A percentile compares a stretch with the other conserved stretches of the same genome.
These are phyloP conservation scores for Musa beccarii DNA, from an alignment of 176 grass and related monocot species.

Conservation along the genomic window DNA sequence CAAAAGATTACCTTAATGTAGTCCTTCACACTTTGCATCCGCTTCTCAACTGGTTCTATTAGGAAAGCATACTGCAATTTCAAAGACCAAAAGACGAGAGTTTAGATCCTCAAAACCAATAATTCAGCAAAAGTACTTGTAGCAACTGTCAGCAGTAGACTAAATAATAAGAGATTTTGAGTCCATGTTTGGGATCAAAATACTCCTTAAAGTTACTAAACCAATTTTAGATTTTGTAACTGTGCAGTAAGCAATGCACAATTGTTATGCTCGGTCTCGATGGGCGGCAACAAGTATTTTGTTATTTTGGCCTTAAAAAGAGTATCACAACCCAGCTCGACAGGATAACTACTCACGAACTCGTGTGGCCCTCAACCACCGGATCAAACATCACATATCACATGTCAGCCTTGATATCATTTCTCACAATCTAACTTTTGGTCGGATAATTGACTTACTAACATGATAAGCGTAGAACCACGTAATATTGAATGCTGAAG, in stretches of 20 bases:
- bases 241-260: not conserved
- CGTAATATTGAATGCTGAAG: too few species aligned
- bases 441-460: too few species aligned
- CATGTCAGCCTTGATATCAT: too few species aligned
- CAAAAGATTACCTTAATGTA: slow-evolving; percentile 68
- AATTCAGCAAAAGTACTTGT: not conserved
- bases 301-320: too few species aligned
- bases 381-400: too few species aligned
- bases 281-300: too few species aligned
- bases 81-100: not conserved
- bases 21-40: slow-evolving; percentile 67
- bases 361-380: too few species aligned
- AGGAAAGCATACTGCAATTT: slow-evolving; percentile 58
- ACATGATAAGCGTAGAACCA: too few species aligned
- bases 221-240: not conserved
- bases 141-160: not conserved
- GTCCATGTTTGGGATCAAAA: not conserved
- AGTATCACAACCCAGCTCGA: too few species aligned
- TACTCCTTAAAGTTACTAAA: not conserved
- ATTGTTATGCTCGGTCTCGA: not conserved
- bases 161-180: not conserved
- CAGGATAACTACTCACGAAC: too few species aligned
- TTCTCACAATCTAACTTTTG: too few species aligned
- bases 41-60: slow-evolving; percentile 73
- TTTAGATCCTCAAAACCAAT: slow-evolving; percentile 1